Conservation (phyloP, 2,329 filamentous ascomycete species). For the Ceratocystis colombiana region DNA sequence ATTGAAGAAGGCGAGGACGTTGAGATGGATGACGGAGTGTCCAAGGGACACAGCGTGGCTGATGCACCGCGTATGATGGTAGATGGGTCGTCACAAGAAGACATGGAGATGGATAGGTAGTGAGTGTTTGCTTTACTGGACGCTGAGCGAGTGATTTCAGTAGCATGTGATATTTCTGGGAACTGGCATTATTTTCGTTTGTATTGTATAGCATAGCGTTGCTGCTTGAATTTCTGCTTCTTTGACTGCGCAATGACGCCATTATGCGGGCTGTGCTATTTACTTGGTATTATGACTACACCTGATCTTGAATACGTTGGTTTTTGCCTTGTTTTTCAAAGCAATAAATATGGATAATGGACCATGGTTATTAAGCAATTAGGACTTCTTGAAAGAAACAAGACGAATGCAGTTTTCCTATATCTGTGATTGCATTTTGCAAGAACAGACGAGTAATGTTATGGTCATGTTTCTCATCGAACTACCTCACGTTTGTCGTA, state of each 20-base stretch:
- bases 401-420: background rate
- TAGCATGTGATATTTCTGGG: slow-evolving; percentile 4
- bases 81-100: slow-evolving; percentile 44
- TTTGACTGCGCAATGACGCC: background rate
- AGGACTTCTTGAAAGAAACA: background rate
- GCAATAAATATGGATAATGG: background rate
- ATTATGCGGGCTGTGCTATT: background rate
- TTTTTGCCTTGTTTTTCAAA: background rate
- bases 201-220: slow-evolving; percentile 5
- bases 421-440: background rate
- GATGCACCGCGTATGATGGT: slow-evolving; percentile 41
- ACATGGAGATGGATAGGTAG: slow-evolving; percentile 52
- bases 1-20: slow-evolving; percentile 45
- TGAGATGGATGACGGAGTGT: slow-evolving; percentile 45
- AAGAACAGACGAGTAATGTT: background rate
- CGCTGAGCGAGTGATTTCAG: background rate
- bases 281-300: background rate
- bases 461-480: background rate
- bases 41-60: slow-evolving; percentile 26
- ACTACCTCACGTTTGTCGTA: background rate
- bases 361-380: background rate
- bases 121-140: background rate
- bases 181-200: slow-evolving; percentile 1
- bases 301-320: background rate
- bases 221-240: background rate